These are phyloP conservation scores for Scheffersomyces segobiensis DNA, from an alignment of 1,139 yeast genomes.

Conservation along the genomic window DNA sequence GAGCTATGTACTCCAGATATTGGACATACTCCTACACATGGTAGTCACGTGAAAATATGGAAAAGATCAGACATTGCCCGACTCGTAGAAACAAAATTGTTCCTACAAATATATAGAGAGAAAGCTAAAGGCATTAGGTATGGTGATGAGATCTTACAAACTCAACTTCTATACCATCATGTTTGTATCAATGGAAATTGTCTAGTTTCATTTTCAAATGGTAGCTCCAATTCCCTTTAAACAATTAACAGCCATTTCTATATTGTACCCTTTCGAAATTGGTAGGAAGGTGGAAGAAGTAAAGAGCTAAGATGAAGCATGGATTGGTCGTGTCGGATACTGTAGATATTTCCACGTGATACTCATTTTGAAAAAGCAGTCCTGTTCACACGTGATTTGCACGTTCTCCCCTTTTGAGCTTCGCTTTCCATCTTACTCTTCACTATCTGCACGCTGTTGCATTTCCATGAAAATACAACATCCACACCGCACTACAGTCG, in stretches of 20 bases:
- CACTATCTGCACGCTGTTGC: not conserved
- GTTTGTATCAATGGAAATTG: not conserved
- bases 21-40: not conserved
- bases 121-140: not conserved
- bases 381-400: not conserved
- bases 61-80: not conserved
- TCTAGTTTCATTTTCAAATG: not conserved
- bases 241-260: too few species aligned
- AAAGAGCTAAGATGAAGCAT: too few species aligned
- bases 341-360: too few species aligned
- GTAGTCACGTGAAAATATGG: not conserved
- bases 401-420: not conserved
- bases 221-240: too few species aligned
- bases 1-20: not conserved
- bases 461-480: not conserved
- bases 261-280: too few species aligned
- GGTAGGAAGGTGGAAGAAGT: too few species aligned
- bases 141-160: not conserved
- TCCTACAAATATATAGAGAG: not conserved
- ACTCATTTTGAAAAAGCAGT: not conserved
- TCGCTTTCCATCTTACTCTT: not conserved
- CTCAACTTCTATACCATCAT: not conserved
- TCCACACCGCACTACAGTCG: not conserved
- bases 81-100: not conserved
- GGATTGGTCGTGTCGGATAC: too few species aligned